Evolutionary conservation across 2,329 filamentous ascomycete genomes (phyloP).

Genomic region (Onygena corvina): DNA sequence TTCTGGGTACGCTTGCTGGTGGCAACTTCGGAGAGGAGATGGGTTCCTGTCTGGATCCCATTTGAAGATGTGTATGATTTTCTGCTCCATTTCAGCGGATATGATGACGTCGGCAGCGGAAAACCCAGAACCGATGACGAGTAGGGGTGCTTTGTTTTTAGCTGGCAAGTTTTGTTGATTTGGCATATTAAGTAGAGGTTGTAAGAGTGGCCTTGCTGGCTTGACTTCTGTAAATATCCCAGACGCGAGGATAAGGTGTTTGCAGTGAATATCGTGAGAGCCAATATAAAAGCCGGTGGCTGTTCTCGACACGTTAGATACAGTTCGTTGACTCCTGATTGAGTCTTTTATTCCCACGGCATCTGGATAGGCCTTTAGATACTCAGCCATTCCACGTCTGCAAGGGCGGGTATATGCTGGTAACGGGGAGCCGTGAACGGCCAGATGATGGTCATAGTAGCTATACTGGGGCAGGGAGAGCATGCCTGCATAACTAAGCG

Average conservation of each 20-base stretch:
- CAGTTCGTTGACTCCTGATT: slow-evolving; percentile 34
- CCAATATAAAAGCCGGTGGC: slow-evolving; percentile 39
- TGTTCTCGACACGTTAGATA: slow-evolving; percentile 35
- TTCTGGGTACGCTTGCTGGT: slow-evolving; percentile 50
- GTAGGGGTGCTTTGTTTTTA: slow-evolving; percentile 31
- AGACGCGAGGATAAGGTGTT: slow-evolving; percentile 46
- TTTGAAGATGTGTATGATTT: slow-evolving; percentile 48
- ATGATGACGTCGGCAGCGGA: slow-evolving; percentile 51
- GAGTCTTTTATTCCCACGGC: slow-evolving; percentile 41
- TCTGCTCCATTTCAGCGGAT: slow-evolving; percentile 39
- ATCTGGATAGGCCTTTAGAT: slow-evolving; percentile 43
- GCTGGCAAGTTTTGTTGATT: slow-evolving; percentile 11
- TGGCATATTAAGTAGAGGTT: slow-evolving; percentile 32
- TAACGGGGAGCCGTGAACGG: slow-evolving; percentile 30
- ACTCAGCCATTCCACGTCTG: slow-evolving; percentile 43
- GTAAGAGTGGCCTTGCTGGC: slow-evolving; percentile 39
- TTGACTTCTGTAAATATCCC: slow-evolving; percentile 48
- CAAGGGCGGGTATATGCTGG: slow-evolving; percentile 46
- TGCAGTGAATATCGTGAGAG: slow-evolving; percentile 43
- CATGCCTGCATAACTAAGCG: slow-evolving; percentile 51
- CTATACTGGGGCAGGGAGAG: slow-evolving; percentile 49
- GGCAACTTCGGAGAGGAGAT: slow-evolving; percentile 47
- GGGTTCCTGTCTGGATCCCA: slow-evolving; percentile 46
- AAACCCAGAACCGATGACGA: slow-evolving; percentile 51
- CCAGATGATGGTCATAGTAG: slow-evolving; percentile 42